Conservation (phyloP, 2,329 filamentous ascomycete genomes). For the Hypocrella siamensis region DNA sequence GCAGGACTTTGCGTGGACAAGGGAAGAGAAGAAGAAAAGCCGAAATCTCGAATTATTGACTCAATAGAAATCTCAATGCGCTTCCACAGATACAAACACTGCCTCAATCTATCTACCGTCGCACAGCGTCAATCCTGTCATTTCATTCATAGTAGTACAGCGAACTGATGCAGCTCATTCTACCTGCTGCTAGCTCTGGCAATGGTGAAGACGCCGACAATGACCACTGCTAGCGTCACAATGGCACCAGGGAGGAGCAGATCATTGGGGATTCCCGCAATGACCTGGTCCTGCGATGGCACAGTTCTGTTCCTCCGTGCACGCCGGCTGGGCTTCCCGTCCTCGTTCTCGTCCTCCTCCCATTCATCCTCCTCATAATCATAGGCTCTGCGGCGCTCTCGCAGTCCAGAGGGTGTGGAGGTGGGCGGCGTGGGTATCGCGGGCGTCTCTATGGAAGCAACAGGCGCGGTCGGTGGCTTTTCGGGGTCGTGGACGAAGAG, state of each 20-base stretch:
- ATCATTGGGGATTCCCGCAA: conserved; percentile 87
- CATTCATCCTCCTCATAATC: conserved; percentile 38
- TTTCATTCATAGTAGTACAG: conserved; percentile 14
- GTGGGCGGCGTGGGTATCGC: conserved; percentile 28
- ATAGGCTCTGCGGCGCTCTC: conserved; percentile 31
- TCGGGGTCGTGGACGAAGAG: conserved; percentile 91
- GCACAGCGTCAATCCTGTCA: conserved; percentile 15
- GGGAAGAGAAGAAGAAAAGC: too few relatives aligned
- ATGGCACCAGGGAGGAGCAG: conserved; percentile 85
- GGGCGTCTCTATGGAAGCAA: conserved; percentile 30
- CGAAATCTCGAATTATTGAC: too few relatives aligned
- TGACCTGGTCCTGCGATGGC: conserved; percentile 55
- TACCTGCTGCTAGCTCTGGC: conserved; percentile 48
- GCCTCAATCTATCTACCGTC: conserved; percentile 17
- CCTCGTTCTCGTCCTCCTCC: conserved; percentile 38
- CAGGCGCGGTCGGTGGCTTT: conserved; percentile 61
- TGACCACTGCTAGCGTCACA: conserved; percentile 85
- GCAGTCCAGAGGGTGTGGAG: conserved; percentile 29
- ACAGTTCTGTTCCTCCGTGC: conserved; percentile 22
- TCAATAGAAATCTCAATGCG: too few relatives aligned
- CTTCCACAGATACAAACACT: conserved; percentile 7
- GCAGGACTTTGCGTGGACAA: too few relatives aligned
- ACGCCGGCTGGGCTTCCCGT: conserved; percentile 29
- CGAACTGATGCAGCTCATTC: conserved; percentile 8
- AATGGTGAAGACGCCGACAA: conserved; percentile 84